Evolutionary conservation across 1,284 basidiomycete species (phyloP), one percentile per base, ranked within the genome.

Genomic region (Rhodotorula mucilaginosa): DNA sequence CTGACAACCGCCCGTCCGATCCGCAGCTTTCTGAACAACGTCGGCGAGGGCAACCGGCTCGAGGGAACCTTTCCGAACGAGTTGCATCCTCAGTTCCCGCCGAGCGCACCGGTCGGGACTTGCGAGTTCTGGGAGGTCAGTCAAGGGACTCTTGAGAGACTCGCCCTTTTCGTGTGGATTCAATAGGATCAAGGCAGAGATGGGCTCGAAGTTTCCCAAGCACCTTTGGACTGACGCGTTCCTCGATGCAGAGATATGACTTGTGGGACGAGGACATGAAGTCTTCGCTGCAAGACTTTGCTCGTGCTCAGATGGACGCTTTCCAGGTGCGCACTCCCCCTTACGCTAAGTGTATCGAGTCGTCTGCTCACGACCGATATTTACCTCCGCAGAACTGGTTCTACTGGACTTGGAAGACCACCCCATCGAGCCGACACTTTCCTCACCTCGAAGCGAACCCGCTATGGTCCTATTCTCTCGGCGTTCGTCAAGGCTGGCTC

Each of bases 331-430:
- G n/a, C n/a, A n/a, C n/a, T n/a, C n/a, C n/a, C n/a, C n/a, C n/a
- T n/a, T n/a, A n/a, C n/a, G n/a, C n/a, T n/a, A n/a, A n/a, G n/a
- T n/a, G n/a, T n/a, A n/a, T n/a, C n/a, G n/a, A 18, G 48, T 26
- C 3, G 23, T 46, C n/a, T 54, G 21, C 16, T 26, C 3, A 46
- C 6, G 10, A 0, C 12, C 21, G 21, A n/a, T 15, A 21, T 21
- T 5, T 3, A 4, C 18, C 18, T 2, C 10, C 21, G 34, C 62
- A 78, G 65, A 89, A 96, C 81, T 96, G 87, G 83, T 95, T 95
- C 86, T 96, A 95, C 86, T 97, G 94, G 93, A 95, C 92, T 10
- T 97, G 93, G 93, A 94, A 90, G 86, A 88, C 94, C 75, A 90
- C 87, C 59, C 86, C 88, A 76, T 90, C 83, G n/a, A 81, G 86